Percentiles rank a stretch among this genome's conserved stretches.
These are phyloP conservation scores for Eustoma russellianum DNA, from an alignment of 257 asterid species.

Conservation along the genomic window DNA sequence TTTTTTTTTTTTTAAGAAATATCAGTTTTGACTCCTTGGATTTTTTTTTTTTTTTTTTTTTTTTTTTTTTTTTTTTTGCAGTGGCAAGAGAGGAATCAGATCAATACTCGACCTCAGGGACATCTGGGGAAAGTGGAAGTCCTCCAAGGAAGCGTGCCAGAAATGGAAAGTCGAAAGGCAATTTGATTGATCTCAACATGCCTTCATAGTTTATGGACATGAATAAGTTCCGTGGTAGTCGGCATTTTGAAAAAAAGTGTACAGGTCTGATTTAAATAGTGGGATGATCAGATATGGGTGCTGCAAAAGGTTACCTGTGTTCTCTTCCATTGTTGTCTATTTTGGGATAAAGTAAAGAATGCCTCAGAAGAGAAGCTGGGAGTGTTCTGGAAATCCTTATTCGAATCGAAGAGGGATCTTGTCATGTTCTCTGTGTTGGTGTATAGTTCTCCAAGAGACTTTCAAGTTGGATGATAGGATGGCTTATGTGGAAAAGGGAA, in stretches of 20 bases:
- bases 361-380: slow-evolving; percentile 4
- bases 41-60: not conserved
- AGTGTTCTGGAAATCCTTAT: too few species aligned
- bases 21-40: not conserved
- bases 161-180: slow-evolving; percentile 21
- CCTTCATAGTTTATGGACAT: slow-evolving; percentile 47
- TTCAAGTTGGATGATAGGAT: too few species aligned
- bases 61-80: slow-evolving; percentile 14
- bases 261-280: slow-evolving; percentile 13
- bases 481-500: too few species aligned
- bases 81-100: slow-evolving; percentile 35
- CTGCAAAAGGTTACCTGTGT: not conserved
- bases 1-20: not conserved
- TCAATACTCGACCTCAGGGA: slow-evolving; percentile 50
- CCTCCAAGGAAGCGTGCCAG: slow-evolving; percentile 56
- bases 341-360: not conserved
- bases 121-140: slow-evolving; percentile 28
- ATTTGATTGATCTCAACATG: slow-evolving; percentile 59
- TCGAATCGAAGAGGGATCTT: too few species aligned
- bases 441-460: too few species aligned
- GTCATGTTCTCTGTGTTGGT: too few species aligned
- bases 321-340: slow-evolving; percentile 2
- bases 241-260: slow-evolving; percentile 11
- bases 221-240: slow-evolving; percentile 18
- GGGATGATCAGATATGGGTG: not conserved